A percentile compares a stretch with the other conserved stretches of the same genome.
Conservation (phyloP, 2,329 filamentous ascomycete species). For the Bipolaris zeicola region DNA sequence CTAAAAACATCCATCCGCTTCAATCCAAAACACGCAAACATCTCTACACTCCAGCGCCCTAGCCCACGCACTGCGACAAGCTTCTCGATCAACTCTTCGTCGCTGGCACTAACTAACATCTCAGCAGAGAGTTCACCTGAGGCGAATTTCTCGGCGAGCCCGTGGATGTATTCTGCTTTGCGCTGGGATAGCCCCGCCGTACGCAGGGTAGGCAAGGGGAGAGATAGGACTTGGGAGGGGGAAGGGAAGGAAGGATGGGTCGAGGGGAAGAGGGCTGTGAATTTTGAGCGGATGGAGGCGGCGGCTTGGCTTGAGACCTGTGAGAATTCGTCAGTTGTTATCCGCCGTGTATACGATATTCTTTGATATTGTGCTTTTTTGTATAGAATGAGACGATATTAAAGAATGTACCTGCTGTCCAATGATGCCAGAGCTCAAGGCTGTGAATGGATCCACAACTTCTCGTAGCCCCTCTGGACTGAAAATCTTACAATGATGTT, state of each 20-base stretch:
- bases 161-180: constrained; percentile 93
- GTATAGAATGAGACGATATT: too few species aligned
- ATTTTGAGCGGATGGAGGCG: constrained; percentile 80
- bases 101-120: constrained; percentile 77
- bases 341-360: too few species aligned
- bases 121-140: constrained; percentile 74
- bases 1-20: constrained; percentile 95
- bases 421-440: constrained; percentile 84
- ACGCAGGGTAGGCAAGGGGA: constrained; percentile 68
- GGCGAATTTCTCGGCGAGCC: constrained; percentile 80
- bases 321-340: too few species aligned
- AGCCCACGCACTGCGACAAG: constrained; percentile 86
- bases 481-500: constrained; percentile 79
- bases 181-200: constrained; percentile 88
- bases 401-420: constrained; percentile 70
- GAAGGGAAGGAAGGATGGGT: constrained; percentile 66
- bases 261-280: constrained; percentile 58
- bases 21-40: constrained; percentile 96
- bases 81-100: constrained; percentile 83
- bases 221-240: constrained; percentile 71
- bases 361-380: too few species aligned
- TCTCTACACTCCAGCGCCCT: constrained; percentile 82
- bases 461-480: constrained; percentile 81
- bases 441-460: constrained; percentile 84
- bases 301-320: constrained; percentile 87